Percentiles rank a stretch among this genome's conserved stretches.
These are phyloP conservation scores for Pisolithus sp. DNA, from an alignment of 768 basidiomycete genomes.

Conservation along the genomic window DNA sequence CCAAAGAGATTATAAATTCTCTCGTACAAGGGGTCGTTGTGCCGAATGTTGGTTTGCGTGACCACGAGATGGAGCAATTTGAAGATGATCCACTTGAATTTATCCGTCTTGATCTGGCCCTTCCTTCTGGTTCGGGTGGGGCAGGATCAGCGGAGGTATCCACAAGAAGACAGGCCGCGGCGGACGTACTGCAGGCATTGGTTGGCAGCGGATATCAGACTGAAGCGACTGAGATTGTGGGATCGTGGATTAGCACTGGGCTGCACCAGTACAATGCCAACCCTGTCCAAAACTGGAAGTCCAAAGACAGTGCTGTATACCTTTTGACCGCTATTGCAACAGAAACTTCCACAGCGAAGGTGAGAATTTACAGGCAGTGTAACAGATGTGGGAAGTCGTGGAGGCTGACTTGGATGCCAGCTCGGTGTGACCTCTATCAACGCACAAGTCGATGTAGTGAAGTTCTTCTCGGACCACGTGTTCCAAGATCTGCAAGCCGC, in stretches of 20 bases:
- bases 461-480: slow-evolving; percentile 92
- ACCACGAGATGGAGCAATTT: slow-evolving; percentile 91
- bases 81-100: slow-evolving; percentile 97
- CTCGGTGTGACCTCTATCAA: slow-evolving; percentile 94
- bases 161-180: slow-evolving; percentile 88
- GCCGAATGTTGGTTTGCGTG: slow-evolving; percentile 85
- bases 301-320: slow-evolving; percentile 92
- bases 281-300: slow-evolving; percentile 66
- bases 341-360: slow-evolving; percentile 79
- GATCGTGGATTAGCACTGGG: slow-evolving; percentile 75
- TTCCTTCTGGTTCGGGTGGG: slow-evolving; percentile 42
- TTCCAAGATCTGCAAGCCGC: slow-evolving; percentile 77
- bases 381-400: not conserved
- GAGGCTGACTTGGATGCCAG: slow-evolving; percentile 27
- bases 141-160: slow-evolving; percentile 57
- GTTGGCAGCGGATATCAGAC: slow-evolving; percentile 74
- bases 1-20: slow-evolving; percentile 71
- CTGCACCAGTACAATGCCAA: slow-evolving; percentile 63
- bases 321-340: slow-evolving; percentile 91
- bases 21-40: slow-evolving; percentile 88
- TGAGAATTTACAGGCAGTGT: slow-evolving; percentile 25
- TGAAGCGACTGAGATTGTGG: slow-evolving; percentile 83
- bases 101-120: slow-evolving; percentile 78
- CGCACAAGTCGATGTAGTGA: slow-evolving; percentile 84
- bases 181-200: slow-evolving; percentile 90